Conservation (phyloP, 129 eudicot species). For the Tagetes erecta region DNA sequence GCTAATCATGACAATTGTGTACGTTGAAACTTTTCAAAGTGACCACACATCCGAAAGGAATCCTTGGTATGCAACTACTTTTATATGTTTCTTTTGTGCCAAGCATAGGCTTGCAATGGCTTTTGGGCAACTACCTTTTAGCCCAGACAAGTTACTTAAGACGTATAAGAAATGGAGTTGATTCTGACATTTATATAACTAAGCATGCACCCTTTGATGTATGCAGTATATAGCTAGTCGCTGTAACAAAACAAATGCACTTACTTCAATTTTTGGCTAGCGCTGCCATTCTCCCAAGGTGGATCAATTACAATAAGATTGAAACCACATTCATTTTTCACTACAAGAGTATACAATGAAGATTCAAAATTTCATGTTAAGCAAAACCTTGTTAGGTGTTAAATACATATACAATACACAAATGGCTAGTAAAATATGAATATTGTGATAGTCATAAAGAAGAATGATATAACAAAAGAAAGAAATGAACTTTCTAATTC, state of each 20-base stretch:
- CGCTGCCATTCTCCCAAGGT: slow-evolving; percentile 98
- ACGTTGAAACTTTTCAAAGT: neutral
- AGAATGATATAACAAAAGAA: neutral
- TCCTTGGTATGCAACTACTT: neutral
- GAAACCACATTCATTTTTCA: slow-evolving; percentile 63
- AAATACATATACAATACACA: neutral
- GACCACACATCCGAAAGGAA: neutral
- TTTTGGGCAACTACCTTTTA: neutral
- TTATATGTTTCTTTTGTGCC: neutral
- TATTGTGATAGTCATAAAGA: neutral
- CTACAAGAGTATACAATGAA: slow-evolving; percentile 47
- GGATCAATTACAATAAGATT: slow-evolving; percentile 87
- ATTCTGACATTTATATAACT: slow-evolving; percentile 7
- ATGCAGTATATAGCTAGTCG: slow-evolving; percentile 4
- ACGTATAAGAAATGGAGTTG: neutral
- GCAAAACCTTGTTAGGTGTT: slow-evolving; percentile 1
- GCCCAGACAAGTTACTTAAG: slow-evolving; percentile 9
- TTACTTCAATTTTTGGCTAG: slow-evolving; percentile 78
- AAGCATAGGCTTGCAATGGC: neutral
- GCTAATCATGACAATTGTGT: slow-evolving; percentile 18
- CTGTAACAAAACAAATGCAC: slow-evolving; percentile 23
- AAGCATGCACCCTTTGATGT: neutral
- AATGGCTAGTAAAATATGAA: neutral
- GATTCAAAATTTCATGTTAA: slow-evolving; percentile 1
- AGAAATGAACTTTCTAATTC: slow-evolving; percentile 2